Conservation (phyloP, 208 protist genomes). For the Wallacemonas sp. region DNA sequence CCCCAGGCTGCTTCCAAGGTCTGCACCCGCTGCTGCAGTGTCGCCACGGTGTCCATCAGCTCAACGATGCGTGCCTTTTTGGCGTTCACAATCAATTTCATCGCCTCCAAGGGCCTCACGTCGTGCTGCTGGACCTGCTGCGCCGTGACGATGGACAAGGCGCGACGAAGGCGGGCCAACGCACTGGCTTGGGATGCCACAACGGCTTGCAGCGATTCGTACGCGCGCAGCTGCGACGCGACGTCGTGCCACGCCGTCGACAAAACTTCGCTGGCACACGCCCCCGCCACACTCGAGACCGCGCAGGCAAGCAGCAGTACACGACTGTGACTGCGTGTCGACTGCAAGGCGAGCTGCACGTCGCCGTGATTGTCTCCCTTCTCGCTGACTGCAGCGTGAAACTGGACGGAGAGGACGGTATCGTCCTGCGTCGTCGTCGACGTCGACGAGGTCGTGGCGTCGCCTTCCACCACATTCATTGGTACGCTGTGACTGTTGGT, state of each 20-base stretch:
- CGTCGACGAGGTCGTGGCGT: too few species aligned
- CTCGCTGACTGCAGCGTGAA: too few species aligned
- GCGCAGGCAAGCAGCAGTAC: neutral
- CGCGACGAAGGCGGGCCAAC: neutral
- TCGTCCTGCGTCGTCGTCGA: too few species aligned
- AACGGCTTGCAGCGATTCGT: neutral
- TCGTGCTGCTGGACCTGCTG: neutral
- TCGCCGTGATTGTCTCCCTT: too few species aligned
- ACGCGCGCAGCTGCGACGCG: neutral
- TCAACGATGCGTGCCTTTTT: conserved; percentile 19
- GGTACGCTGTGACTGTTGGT: too few species aligned
- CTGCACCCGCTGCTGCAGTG: neutral
- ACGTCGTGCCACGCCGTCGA: neutral
- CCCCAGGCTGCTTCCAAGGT: neutral
- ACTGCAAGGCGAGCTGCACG: conserved; percentile 1
- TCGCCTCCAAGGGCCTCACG: neutral
- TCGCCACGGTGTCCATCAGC: neutral
- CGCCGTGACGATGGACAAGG: neutral
- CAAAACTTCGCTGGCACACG: neutral
- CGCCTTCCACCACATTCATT: too few species aligned
- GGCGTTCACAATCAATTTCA: conserved; percentile 12
- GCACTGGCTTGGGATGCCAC: neutral
- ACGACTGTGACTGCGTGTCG: neutral
- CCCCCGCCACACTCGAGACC: neutral
- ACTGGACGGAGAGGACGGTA: too few species aligned